These are phyloP conservation scores for Bimuria novae-zelandiae DNA, from an alignment of 2,329 filamentous ascomycete species.

Conservation along the genomic window DNA sequence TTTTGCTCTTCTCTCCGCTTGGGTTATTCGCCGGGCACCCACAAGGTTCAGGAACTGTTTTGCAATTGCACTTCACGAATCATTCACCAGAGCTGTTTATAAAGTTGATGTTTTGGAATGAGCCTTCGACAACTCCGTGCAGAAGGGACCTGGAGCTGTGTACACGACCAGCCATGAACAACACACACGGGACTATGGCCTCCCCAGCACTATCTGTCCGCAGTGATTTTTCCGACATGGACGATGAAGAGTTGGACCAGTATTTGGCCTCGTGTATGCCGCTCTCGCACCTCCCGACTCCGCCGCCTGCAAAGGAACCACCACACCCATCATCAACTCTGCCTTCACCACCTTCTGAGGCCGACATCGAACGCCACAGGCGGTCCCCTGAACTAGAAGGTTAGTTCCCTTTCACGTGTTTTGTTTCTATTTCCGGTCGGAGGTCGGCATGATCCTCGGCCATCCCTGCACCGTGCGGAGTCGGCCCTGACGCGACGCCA, in stretches of 20 bases:
- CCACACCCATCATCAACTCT: conserved; percentile 11
- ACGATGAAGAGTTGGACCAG: conserved; percentile 45
- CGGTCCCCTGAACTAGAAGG: conserved; percentile 33
- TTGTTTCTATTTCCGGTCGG: conserved; percentile 16
- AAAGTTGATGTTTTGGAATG: conserved; percentile 18
- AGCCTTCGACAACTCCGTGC: conserved; percentile 18
- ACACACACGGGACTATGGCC: conserved; percentile 22
- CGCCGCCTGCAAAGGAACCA: conserved; percentile 42
- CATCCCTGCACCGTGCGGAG: conserved; percentile 8
- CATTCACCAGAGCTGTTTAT: no score
- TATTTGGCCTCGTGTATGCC: conserved; percentile 47
- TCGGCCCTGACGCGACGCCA: conserved; percentile 4
- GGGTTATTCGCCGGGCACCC: neutral
- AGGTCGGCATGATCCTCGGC: neutral
- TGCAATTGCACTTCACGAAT: no score
- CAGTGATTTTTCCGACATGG: conserved; percentile 31
- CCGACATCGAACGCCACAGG: conserved; percentile 6
- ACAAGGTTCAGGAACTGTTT: neutral
- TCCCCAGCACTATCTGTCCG: conserved; percentile 27
- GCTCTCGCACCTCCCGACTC: conserved; percentile 47
- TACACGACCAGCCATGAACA: conserved; percentile 1
- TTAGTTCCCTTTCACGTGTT: conserved; percentile 28
- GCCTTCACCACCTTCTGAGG: conserved; percentile 15
- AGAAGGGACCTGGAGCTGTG: conserved; percentile 12
- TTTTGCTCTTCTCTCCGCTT: conserved; percentile 19